A percentile compares a stretch with the other conserved stretches of the same genome.
phyloP scores from a whole-genome alignment of 2,329 filamentous ascomycete species.

The Colletotrichum eleusines region DNA sequence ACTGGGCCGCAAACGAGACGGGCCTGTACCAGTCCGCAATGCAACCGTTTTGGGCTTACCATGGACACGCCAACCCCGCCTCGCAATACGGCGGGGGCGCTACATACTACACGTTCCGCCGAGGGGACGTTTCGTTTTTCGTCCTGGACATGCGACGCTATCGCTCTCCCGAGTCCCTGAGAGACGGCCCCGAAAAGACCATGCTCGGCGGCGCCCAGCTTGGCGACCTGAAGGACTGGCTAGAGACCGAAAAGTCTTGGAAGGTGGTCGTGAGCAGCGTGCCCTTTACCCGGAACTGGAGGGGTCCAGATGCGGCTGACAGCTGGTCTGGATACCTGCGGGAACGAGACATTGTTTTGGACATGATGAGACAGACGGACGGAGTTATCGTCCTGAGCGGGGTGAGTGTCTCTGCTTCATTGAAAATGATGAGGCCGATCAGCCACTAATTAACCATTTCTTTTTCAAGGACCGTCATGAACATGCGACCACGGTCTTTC shows the following conservation, averaged over 20 bases:
- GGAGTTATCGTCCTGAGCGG: conserved; percentile 75
- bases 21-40: conserved; percentile 71
- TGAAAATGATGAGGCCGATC: background rate
- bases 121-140: conserved; percentile 75
- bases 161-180: conserved; percentile 55
- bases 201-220: conserved; percentile 74
- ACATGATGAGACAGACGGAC: conserved; percentile 74
- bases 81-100: conserved; percentile 54
- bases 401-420: conserved; percentile 46
- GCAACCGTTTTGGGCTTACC: conserved; percentile 74
- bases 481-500: conserved; percentile 69
- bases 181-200: conserved; percentile 57
- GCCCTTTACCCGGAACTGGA: conserved; percentile 80
- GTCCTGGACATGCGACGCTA: conserved; percentile 75
- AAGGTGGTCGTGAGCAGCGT: conserved; percentile 75
- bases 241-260: conserved; percentile 60
- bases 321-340: conserved; percentile 76
- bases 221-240: conserved; percentile 68
- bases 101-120: conserved; percentile 74
- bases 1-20: conserved; percentile 74
- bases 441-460: background rate
- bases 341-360: conserved; percentile 71
- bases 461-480: conserved; percentile 66
- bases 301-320: conserved; percentile 64
- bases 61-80: conserved; percentile 73